Conservation (phyloP, 1,139 yeast species). For the Candida dubliniensis region DNA sequence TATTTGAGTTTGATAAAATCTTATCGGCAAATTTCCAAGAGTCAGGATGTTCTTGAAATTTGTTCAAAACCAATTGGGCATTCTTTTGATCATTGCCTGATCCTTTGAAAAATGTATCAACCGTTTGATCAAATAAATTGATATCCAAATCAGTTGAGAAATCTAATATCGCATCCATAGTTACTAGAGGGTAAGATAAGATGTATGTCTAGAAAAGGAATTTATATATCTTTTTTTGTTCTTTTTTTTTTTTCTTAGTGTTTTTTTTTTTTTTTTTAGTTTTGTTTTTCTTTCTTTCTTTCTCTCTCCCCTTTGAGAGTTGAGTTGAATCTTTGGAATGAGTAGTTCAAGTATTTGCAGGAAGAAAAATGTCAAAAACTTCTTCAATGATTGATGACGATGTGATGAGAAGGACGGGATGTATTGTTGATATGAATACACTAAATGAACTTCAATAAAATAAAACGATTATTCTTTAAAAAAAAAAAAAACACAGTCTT, state of each 20-base stretch:
- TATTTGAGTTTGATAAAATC: slow-evolving; percentile 73
- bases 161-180: slow-evolving; percentile 87
- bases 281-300: slow-evolving; percentile 1
- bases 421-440: too few relatives aligned
- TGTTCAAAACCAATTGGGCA: slow-evolving; percentile 82
- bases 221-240: neutral
- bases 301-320: neutral
- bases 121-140: slow-evolving; percentile 74
- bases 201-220: neutral
- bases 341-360: too few relatives aligned
- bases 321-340: neutral
- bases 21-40: slow-evolving; percentile 95
- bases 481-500: too few relatives aligned
- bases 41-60: slow-evolving; percentile 92
- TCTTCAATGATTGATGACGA: too few relatives aligned
- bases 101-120: slow-evolving; percentile 82
- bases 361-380: too few relatives aligned
- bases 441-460: too few relatives aligned
- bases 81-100: slow-evolving; percentile 76
- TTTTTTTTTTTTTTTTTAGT: slow-evolving; percentile 2
- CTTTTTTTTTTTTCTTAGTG: slow-evolving; percentile 2
- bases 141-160: slow-evolving; percentile 84
- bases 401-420: too few relatives aligned
- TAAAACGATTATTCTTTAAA: too few relatives aligned
- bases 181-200: neutral